Base-by-base conservation (phyloP, 2,329 filamentous ascomycete species). In the Alternaria hordeiaustralica region DNA sequence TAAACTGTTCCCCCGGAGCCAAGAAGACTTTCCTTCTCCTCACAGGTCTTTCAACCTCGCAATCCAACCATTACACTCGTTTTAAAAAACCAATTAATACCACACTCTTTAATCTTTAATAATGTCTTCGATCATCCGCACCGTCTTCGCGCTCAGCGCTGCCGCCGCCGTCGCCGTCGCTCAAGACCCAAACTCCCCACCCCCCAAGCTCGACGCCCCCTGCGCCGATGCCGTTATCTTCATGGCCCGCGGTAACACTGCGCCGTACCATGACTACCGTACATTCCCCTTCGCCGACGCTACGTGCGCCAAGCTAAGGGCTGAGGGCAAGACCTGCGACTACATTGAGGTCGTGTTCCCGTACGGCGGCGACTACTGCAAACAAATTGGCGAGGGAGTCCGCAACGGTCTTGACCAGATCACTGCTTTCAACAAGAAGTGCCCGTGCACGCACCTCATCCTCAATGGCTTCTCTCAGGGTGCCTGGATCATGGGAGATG, bases 381-480 rank as follows among this genome's bases (percentile, higher is more conserved):
- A 20, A 12, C 69, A 71, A 61, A 65, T 72, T 60, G 64, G 30
- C 45, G 64, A 66, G 45, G 70, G 70, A 57, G 68, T 66, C 61
- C 60, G 61, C 60, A 70, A 70, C 63, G 70, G 70, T 63, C 55
- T 56, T 53, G 49, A 65, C 41, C 64, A 72, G 7, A 87, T 90
- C 10, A 90, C 87, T 60, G 75, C 78, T 41, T 87, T 86, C 72
- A 84, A 88, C 68, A 75, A 79, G 15, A 78, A 81, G 67, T 89
- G 87, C 70, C 87, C 88, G 44, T 79, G 78, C 70, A 84, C 86
- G 20, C 77, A 87, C 70, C 77, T 89, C 46, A 85, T 89, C 7
- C 75, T 89, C 50, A 84, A 88, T 45, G 87, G 87, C 45, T 89
- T 88, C 74, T 88, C 85, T 8, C 64, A 87, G 83, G 87, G 87